Base-by-base conservation (phyloP, 371 early-diverging fungal species). In the Scutellospora calospora region DNA sequence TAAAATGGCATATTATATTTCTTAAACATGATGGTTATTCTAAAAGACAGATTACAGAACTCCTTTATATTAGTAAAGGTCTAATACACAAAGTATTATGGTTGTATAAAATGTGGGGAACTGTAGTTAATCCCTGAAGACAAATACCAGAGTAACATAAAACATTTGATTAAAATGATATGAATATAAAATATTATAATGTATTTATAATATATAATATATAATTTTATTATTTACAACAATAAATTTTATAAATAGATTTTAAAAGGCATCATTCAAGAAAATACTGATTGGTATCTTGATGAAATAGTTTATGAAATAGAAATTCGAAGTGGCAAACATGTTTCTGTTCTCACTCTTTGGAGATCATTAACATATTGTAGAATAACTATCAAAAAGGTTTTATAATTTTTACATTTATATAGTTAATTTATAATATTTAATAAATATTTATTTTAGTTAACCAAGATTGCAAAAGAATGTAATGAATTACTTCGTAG, bases 311-410 rank as follows among this genome's bases (percentile, higher is more conserved):
- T n/a, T n/a, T n/a, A n/a, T n/a, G 63, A 63, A 63, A 63, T 63
- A 33, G 22, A 63, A 22, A 63, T 22, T 41, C 18, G 18, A 41
- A 66, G 9, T 33, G 35, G 35, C 9, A 66, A 66, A 66, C 12
- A 3, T 66, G 22, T 66, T n/a, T 66, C 68, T 38, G 35, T 33
- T 12, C 22, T 35, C 9, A 22, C 68, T 20, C 27, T 66, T 22
- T 33, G 38, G 16, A 2, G 20, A 33, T 66, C 27, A 33, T 41
- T 66, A 66, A 29, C 29, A 14, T 41, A 66, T 27, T 38, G 18
- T 66, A 35, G 25, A 14, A 66, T 66, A 22, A 66, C 68, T 66
- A 14, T 11, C 35, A 66, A 66, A 66, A 66, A 35, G 45, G 41
- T 66, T 33, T n/a, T 41, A 12, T 66, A 33, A 18, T 18, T 66